phyloP scores from a whole-genome alignment of 1,284 basidiomycete species.

The Microstroma glucosiphilum region DNA sequence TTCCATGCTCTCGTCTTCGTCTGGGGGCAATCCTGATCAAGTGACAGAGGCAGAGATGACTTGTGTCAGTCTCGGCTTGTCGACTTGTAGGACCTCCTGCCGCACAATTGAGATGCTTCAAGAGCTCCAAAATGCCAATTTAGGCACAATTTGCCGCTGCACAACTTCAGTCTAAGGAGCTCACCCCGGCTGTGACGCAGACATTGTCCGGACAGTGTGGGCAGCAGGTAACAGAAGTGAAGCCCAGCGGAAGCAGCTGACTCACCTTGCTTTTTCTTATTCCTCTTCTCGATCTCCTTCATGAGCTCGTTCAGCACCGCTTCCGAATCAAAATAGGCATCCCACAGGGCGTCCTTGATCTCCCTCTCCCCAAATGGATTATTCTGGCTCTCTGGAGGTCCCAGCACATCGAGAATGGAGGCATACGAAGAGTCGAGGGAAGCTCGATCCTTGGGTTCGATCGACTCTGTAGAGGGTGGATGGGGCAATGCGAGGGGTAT shows the following conservation, averaged over 20 bases:
- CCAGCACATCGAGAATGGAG: constrained; percentile 31
- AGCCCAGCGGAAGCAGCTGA: not conserved
- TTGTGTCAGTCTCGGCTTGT: too few relatives aligned
- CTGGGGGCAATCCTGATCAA: too few relatives aligned
- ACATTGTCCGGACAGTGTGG: too few relatives aligned
- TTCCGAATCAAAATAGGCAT: constrained; percentile 79
- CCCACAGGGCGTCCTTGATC: constrained; percentile 78
- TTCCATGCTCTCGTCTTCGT: too few relatives aligned
- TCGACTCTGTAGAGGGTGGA: constrained; percentile 25
- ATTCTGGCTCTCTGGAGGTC: constrained; percentile 22
- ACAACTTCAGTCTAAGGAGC: too few relatives aligned
- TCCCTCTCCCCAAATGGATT: constrained; percentile 33
- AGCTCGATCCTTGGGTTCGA: constrained; percentile 35
- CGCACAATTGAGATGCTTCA: too few relatives aligned
- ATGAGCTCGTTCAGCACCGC: constrained; percentile 66
- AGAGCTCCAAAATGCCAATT: too few relatives aligned
- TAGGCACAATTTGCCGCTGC: too few relatives aligned
- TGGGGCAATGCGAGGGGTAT: not conserved
- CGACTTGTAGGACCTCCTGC: too few relatives aligned
- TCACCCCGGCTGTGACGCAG: too few relatives aligned
- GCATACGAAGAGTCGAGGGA: constrained; percentile 33
- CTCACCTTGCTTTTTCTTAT: constrained; percentile 35
- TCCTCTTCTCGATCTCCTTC: constrained; percentile 37
- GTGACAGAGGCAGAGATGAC: too few relatives aligned
- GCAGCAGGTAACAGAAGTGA: too few relatives aligned